Evolutionary conservation across 257 asterid genomes (phyloP), one percentile per base, ranked within the genome.

Genomic region (Rhazya stricta): DNA sequence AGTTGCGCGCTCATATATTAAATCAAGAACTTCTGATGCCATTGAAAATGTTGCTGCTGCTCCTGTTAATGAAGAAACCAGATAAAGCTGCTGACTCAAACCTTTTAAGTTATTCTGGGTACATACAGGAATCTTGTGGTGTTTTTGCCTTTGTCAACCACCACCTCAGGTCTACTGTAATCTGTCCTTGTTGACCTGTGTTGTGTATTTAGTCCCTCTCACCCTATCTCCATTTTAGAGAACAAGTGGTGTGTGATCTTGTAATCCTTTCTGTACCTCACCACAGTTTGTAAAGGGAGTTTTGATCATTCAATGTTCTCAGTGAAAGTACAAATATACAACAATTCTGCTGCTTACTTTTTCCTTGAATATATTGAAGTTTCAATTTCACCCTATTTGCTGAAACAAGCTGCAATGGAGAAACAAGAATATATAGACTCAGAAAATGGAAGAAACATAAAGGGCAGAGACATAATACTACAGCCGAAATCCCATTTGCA

Each of bases 1-100:
- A 19, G 90, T 90, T 48, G 96, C 97, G 51, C 88, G 90, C 25
- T 82, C 90, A 16, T 83, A 84, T 77, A 85, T 88, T 61, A 83
- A 84, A 45, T 84, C 89, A 11, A 86, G 82, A 88, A 88, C 76
- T 69, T 81, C 91, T 19, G 70, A 66, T 10, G 81, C 83, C 79
- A 69, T 70, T 41, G 83, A 78, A 77, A 78, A 65, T 45, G 61
- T 67, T 32, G 72, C 78, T 32, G 21, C 85, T 34, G 54, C 84
- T 57, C 71, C 79, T 58, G 74, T 78, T n/a, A 61, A 77, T 76
- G 84, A 77, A 82, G 83, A 83, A 74, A 46, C 71, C 42, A 73
- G 84, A 77, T 81, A 78, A 72, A 43, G 39, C 67, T 43, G 53
- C 41, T 13, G 25, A 3, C 36, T n/a, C 23, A 19, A 45, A 48